Evolutionary conservation across 2,329 filamentous ascomycete species (phyloP).

Genomic region (Shiraia sp.): DNA sequence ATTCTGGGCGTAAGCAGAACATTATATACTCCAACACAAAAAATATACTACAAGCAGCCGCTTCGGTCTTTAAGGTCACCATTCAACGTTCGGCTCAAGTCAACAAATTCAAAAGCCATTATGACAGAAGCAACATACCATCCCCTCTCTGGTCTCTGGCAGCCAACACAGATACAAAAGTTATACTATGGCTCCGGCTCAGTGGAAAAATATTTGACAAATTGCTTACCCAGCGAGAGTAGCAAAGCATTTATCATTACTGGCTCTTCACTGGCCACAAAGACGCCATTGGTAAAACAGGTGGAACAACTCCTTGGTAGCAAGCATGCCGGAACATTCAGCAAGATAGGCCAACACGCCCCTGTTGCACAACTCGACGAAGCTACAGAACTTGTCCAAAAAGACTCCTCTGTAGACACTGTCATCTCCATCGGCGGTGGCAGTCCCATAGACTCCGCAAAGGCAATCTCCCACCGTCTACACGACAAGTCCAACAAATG

Average conservation of each 20-base stretch:
- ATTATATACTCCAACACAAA: too few species aligned
- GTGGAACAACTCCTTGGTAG: constrained; percentile 54
- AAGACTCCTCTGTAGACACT: constrained; percentile 55
- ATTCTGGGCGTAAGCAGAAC: too few species aligned
- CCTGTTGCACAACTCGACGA: constrained; percentile 59
- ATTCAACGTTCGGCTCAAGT: constrained; percentile 3
- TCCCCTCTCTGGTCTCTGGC: constrained; percentile 56
- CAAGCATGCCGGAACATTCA: constrained; percentile 58
- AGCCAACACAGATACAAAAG: constrained; percentile 53
- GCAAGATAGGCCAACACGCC: constrained; percentile 59
- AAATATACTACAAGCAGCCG: too few species aligned
- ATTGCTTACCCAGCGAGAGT: constrained; percentile 47
- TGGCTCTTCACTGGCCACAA: constrained; percentile 57
- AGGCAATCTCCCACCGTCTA: constrained; percentile 43
- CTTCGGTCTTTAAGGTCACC: too few species aligned
- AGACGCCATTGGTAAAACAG: constrained; percentile 56
- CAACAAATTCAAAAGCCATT: constrained; percentile 19
- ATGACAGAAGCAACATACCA: constrained; percentile 50
- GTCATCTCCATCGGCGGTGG: constrained; percentile 61
- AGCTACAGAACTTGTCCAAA: constrained; percentile 52
- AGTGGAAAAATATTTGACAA: constrained; percentile 53
- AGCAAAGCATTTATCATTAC: constrained; percentile 64
- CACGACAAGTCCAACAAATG: constrained; percentile 40
- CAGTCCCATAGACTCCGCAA: constrained; percentile 56
- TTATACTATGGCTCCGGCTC: constrained; percentile 56